Evolutionary conservation across 768 basidiomycete species (phyloP), one percentile per base, ranked within the genome.

Genomic region (Collybiopsis luxurians): DNA sequence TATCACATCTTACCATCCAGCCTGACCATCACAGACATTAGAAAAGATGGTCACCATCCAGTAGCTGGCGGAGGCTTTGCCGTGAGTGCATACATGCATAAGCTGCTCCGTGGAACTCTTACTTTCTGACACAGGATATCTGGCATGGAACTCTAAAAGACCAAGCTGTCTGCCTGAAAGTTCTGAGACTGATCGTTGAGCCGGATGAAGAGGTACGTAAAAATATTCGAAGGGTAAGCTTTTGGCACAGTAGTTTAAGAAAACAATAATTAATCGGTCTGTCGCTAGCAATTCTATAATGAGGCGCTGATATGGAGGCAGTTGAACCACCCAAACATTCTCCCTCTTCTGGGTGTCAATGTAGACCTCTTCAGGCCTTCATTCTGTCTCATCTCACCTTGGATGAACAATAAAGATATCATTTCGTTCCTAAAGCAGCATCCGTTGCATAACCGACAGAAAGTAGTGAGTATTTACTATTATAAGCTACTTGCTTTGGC

Each of bases 41-140:
- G 15, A 15, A 50, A 39, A 15, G 57, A 54, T 4, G 58, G 36
- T 6, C 43, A 36, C 6, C 55, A 56, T n/a, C 63, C 67, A 2
- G 45, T 58, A 5, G 59, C 62, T 12, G 58, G 58, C 28, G 72
- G 72, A 34, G 67, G 66, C 1, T 75, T 68, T 56, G 72, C 72
- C 31, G 62, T 67, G 45, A 6, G 63, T 5, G 9, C 27, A 24
- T 49, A 23, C 9, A 13, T 5, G 13, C 28, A 49, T 49, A 5
- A 15, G 23, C 38, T 34, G 47, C 4, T 17, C 13, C n/a, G 11
- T 11, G 4, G n/a, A 9, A 4, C 23, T 43, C 26, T 42, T 10
- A 43, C 26, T 9, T 27, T 28, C 38, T 42, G n/a, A n/a, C n/a
- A n/a, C n/a, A 56, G 55, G 45, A 56, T 56, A 48, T 56, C 43